Conservation (phyloP, 2,329 filamentous ascomycete genomes). For the Xylariaceae sp. region DNA sequence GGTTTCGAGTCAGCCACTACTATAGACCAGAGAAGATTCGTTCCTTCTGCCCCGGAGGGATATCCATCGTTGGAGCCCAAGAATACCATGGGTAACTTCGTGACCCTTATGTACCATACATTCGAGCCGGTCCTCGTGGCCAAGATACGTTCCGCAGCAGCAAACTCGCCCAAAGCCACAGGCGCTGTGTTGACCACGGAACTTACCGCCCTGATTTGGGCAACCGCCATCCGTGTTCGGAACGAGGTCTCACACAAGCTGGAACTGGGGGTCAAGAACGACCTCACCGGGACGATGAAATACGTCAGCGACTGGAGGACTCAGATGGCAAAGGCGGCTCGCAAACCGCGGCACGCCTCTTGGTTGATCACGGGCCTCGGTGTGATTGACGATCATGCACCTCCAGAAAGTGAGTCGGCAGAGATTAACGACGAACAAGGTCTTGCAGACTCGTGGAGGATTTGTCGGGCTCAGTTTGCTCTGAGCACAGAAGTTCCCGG, state of each 20-base stretch:
- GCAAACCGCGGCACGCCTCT: conserved; percentile 13
- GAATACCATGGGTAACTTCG: conserved; percentile 20
- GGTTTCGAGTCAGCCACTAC: conserved; percentile 16
- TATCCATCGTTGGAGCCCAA: conserved; percentile 9
- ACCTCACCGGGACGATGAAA: conserved; percentile 33
- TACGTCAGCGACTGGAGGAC: conserved; percentile 15
- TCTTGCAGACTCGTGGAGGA: too few relatives aligned
- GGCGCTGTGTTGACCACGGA: conserved; percentile 10
- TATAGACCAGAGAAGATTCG: conserved; percentile 19
- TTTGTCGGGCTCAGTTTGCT: conserved; percentile 20
- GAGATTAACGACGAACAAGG: too few relatives aligned
- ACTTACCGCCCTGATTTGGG: too few relatives aligned
- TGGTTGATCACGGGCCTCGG: conserved; percentile 18
- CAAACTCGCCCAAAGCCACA: background rate
- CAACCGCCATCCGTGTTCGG: conserved; percentile 25
- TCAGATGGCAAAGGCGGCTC: conserved; percentile 7
- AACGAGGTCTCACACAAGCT: conserved; percentile 28
- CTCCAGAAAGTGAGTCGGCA: too few relatives aligned
- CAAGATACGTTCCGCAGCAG: conserved; percentile 3
- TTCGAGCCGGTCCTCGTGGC: conserved; percentile 17
- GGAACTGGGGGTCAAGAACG: conserved; percentile 29
- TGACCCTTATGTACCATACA: conserved; percentile 18
- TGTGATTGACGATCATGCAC: conserved; percentile 2
- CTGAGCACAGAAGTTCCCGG: conserved; percentile 18
- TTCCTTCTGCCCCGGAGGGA: conserved; percentile 1